phyloP scores from a whole-genome alignment of 2,329 filamentous ascomycete genomes.

The Coniochaeta sp. region DNA sequence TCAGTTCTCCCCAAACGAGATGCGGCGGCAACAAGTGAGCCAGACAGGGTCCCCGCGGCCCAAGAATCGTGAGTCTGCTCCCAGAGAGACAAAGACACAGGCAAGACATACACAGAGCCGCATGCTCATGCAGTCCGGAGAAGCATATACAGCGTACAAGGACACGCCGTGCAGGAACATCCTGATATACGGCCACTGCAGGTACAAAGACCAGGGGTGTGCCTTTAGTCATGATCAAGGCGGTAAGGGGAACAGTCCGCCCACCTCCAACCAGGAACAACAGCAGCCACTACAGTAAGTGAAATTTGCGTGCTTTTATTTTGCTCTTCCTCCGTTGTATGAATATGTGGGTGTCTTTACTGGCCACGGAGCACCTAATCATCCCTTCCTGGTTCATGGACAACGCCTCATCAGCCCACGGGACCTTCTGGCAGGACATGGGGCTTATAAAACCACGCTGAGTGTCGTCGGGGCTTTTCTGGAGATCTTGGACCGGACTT shows the following conservation, averaged over 20 bases:
- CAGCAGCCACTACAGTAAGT: constrained; percentile 36
- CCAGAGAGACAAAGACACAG: neutral
- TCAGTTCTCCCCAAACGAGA: neutral
- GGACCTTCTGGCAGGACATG: neutral
- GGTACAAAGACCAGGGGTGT: constrained; percentile 86
- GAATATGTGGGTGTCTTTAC: too few species aligned
- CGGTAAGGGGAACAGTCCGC: constrained; percentile 29
- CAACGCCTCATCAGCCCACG: neutral
- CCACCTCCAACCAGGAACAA: constrained; percentile 22
- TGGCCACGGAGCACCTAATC: neutral
- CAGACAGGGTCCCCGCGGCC: neutral
- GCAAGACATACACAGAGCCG: neutral
- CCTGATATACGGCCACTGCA: constrained; percentile 86
- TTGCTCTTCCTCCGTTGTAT: too few species aligned
- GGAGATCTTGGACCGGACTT: neutral
- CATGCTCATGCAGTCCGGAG: neutral
- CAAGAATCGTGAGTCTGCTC: constrained; percentile 2
- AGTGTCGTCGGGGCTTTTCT: neutral
- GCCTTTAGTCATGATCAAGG: constrained; percentile 80
- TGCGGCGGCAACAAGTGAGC: neutral
- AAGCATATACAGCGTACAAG: constrained; percentile 57
- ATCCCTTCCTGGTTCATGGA: neutral
- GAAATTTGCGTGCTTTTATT: neutral
- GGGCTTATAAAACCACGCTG: neutral
- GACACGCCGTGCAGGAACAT: constrained; percentile 90